Base-by-base conservation (phyloP, 257 asterid genomes). In the Galeopsis tetrahit region DNA sequence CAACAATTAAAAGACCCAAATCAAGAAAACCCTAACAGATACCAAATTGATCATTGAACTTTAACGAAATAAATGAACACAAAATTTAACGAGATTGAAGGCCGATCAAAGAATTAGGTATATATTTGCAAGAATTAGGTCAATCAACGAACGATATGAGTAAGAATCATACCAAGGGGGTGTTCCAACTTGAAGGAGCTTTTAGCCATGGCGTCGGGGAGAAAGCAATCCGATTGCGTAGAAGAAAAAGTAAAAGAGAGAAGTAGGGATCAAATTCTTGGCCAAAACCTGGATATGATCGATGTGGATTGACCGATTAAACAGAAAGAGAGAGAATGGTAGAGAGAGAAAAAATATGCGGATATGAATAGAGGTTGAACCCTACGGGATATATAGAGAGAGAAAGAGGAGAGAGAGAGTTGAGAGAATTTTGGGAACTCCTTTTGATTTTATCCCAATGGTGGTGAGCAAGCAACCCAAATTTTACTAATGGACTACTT, bases 141-240 rank as follows among this genome's bases (percentile, higher is more conserved):
- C 43, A 62, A 63, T 55, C 4, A 68, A 15, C 53, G 69, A 77
- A n/a, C n/a, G n/a, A n/a, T 70, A 17, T 32, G 74, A 62, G 2
- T 15, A 40, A 10, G 31, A 75, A 56, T 70, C 40, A 61, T 79
- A 85, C 90, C 90, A 7, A 85, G 86, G 8, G 88, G 88, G 75
- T 85, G 90, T 69, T 83, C 86, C 86, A 81, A 61, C 76, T 85
- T 85, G 79, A 85, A 83, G 71, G 82, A 81, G 81, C 86, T 83
- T 34, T 85, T 83, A 10, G 86, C 82, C 90, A 83, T 85, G 78
- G 70, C 72, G 78, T 70, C 66, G 68, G 33, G 49, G 74, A n/a
- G 43, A 66, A 51, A 66, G 61, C 34, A 53, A 66, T 57, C 81
- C 68, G 74, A 81, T 40, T n/a, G 36, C 67, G 71, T 39, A 49